phyloP scores from a whole-genome alignment of 495 filamentous ascomycete genomes.

The Podospora australis region DNA sequence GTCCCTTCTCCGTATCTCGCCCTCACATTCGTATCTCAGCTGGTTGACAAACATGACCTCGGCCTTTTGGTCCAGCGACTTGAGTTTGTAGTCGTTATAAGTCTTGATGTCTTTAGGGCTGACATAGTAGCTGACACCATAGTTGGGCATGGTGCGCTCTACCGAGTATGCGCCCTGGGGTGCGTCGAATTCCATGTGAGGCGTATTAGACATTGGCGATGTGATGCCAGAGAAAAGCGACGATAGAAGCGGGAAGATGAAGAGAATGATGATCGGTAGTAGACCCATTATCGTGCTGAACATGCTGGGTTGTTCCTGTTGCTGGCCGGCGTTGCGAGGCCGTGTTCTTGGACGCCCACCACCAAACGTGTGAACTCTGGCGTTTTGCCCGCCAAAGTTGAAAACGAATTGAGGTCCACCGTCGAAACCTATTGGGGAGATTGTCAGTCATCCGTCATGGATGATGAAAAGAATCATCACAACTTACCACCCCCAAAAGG shows the following conservation, averaged over 20 bases:
- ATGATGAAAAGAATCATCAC: not conserved
- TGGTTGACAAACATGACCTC: slow-evolving; percentile 63
- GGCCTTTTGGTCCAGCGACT: slow-evolving; percentile 66
- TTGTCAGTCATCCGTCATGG: slow-evolving; percentile 1
- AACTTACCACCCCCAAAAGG: slow-evolving; percentile 31
- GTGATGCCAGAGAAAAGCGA: slow-evolving; percentile 63
- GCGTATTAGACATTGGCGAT: slow-evolving; percentile 55
- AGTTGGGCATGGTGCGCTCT: slow-evolving; percentile 59
- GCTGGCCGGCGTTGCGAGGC: slow-evolving; percentile 60
- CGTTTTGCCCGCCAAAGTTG: slow-evolving; percentile 77
- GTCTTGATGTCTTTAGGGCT: slow-evolving; percentile 70
- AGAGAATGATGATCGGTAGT: slow-evolving; percentile 80
- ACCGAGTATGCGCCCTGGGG: slow-evolving; percentile 62
- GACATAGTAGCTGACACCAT: slow-evolving; percentile 76
- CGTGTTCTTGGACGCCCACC: slow-evolving; percentile 60
- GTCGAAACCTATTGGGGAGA: slow-evolving; percentile 45
- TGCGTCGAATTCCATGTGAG: slow-evolving; percentile 63
- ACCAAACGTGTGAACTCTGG: slow-evolving; percentile 83
- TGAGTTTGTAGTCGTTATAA: slow-evolving; percentile 58
- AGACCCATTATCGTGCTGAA: slow-evolving; percentile 57
- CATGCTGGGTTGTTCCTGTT: slow-evolving; percentile 34
- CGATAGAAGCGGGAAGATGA: slow-evolving; percentile 79
- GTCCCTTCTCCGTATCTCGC: slow-evolving; percentile 55
- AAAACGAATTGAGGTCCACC: slow-evolving; percentile 83
- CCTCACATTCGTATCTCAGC: slow-evolving; percentile 64